Evolutionary conservation across 2,329 filamentous ascomycete genomes (phyloP).

Genomic region (Aspergillus neotritici): DNA sequence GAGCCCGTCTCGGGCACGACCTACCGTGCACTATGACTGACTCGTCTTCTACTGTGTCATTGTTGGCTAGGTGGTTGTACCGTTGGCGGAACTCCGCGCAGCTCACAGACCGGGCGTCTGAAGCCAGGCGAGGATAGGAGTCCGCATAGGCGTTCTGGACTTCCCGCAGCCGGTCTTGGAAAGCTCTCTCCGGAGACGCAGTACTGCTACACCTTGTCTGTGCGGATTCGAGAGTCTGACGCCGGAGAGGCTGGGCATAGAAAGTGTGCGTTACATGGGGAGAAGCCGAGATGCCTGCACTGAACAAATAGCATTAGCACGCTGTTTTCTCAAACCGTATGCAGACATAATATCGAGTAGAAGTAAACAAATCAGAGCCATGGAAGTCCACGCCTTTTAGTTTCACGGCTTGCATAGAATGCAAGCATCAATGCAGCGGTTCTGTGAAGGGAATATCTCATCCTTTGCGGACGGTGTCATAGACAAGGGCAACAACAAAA

Average conservation of each 20-base stretch:
- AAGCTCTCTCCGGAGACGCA: constrained; percentile 29
- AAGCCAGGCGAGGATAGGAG: constrained; percentile 36
- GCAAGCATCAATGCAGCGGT: constrained; percentile 62
- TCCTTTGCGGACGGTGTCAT: constrained; percentile 28
- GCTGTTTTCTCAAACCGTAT: background rate
- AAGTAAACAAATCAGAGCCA: constrained; percentile 12
- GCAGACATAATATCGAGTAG: background rate
- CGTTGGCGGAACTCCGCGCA: constrained; percentile 34
- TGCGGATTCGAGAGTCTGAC: constrained; percentile 2
- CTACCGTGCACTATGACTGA: constrained; percentile 41
- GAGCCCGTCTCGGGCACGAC: constrained; percentile 20
- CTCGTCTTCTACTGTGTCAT: constrained; percentile 37
- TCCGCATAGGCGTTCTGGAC: constrained; percentile 30
- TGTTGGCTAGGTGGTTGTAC: constrained; percentile 33
- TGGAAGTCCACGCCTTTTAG: constrained; percentile 21
- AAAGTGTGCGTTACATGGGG: constrained; percentile 4
- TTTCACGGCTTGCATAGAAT: constrained; percentile 41
- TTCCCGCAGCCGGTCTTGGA: constrained; percentile 34
- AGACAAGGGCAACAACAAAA: constrained; percentile 4
- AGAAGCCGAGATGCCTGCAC: constrained; percentile 20
- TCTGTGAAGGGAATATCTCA: constrained; percentile 47
- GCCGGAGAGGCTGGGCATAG: background rate
- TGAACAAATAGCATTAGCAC: constrained; percentile 22
- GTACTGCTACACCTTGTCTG: constrained; percentile 21
- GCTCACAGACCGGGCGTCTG: constrained; percentile 26